These are phyloP conservation scores for Rhizomucor miehei DNA, from an alignment of 371 early-diverging fungal genomes.

Conservation along the genomic window DNA sequence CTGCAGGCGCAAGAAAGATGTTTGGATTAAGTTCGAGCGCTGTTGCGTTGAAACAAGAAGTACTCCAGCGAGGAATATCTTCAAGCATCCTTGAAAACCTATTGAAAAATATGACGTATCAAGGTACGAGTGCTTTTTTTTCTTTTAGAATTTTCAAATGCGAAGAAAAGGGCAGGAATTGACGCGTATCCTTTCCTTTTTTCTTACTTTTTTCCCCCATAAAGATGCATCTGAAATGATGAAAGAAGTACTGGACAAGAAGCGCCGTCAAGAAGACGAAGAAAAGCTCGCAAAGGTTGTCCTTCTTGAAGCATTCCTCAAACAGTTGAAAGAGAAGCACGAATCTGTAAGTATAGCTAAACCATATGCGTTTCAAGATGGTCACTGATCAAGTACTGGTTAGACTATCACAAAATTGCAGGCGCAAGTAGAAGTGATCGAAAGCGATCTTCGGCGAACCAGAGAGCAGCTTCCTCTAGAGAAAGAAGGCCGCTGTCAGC, in stretches of 20 bases:
- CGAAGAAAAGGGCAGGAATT: background rate
- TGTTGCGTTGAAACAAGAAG: no score
- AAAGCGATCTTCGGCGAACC: slow-evolving; percentile 25
- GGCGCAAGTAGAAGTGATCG: slow-evolving; percentile 31
- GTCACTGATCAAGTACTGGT: background rate
- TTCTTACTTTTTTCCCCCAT: background rate
- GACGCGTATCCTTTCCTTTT: background rate
- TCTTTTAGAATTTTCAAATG: no score
- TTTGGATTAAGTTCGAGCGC: no score
- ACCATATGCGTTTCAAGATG: background rate
- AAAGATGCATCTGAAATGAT: slow-evolving; percentile 57
- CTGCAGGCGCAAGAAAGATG: no score
- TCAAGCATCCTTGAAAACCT: background rate
- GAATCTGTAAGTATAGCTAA: slow-evolving; percentile 4
- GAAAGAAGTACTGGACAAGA: slow-evolving; percentile 51
- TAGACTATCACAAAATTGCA: slow-evolving; percentile 30
- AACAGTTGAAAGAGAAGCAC: slow-evolving; percentile 25
- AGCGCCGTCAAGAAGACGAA: slow-evolving; percentile 48
- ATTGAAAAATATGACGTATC: slow-evolving; percentile 6
- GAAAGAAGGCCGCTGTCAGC: background rate
- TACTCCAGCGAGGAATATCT: background rate
- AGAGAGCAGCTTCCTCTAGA: background rate
- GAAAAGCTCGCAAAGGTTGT: slow-evolving; percentile 50
- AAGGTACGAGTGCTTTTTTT: background rate
- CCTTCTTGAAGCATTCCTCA: slow-evolving; percentile 62